Evolutionary conservation across 129 eudicot genomes (phyloP).

Genomic region (Calendula officinalis): DNA sequence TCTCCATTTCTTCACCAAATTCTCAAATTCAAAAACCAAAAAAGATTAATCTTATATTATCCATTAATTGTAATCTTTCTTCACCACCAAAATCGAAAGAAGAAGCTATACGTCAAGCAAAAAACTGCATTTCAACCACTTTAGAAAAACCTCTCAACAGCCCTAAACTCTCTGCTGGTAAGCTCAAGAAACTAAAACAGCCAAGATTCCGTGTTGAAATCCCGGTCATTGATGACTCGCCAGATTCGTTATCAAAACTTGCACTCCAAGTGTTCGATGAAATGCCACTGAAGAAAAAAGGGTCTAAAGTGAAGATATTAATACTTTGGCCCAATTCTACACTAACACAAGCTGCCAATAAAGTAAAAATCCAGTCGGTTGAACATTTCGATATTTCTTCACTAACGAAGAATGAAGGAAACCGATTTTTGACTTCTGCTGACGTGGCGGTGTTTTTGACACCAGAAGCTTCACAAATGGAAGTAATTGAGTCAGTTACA

Average conservation of each 20-base stretch:
- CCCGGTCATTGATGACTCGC: slow-evolving; percentile 67
- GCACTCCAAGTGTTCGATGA: slow-evolving; percentile 61
- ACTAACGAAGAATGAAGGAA: slow-evolving; percentile 27
- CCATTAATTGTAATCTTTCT: slow-evolving; percentile 39
- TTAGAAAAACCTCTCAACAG: slow-evolving; percentile 74
- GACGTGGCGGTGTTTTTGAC: slow-evolving; percentile 79
- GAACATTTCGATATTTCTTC: slow-evolving; percentile 46
- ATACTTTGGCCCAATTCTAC: slow-evolving; percentile 53
- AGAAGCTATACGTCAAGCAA: slow-evolving; percentile 88
- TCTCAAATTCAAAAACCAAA: slow-evolving; percentile 28
- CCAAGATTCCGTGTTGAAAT: slow-evolving; percentile 65
- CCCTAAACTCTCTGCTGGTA: slow-evolving; percentile 62
- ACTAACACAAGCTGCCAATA: slow-evolving; percentile 42
- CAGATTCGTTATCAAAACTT: slow-evolving; percentile 45
- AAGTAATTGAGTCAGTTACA: slow-evolving; percentile 45
- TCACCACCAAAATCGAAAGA: slow-evolving; percentile 77
- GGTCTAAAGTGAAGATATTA: slow-evolving; percentile 43
- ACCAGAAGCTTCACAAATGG: slow-evolving; percentile 61
- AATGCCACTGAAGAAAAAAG: slow-evolving; percentile 55
- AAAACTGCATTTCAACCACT: slow-evolving; percentile 59
- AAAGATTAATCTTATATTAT: slow-evolving; percentile 18
- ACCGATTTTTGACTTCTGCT: slow-evolving; percentile 45
- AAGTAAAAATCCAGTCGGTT: slow-evolving; percentile 31
- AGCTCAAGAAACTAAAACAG: slow-evolving; percentile 68
- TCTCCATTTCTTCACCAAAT: slow-evolving; percentile 25